Conservation (phyloP, 2,329 filamentous ascomycete genomes). For the Epichloe brachyelytri region DNA sequence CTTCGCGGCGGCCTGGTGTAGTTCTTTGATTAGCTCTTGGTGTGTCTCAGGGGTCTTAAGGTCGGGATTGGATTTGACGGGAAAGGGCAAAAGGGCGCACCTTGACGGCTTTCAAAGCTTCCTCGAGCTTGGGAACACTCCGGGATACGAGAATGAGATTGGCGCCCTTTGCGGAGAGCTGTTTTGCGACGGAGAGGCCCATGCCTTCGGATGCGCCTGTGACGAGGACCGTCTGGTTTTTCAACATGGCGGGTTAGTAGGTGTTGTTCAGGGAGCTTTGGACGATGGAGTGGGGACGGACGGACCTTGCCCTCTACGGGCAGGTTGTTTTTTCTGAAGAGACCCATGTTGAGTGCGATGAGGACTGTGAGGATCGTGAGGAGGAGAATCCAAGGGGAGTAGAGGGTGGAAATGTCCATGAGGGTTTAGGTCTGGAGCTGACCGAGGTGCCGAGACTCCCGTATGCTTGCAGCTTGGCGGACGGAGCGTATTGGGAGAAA, state of each 20-base stretch:
- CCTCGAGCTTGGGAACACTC: constrained; percentile 59
- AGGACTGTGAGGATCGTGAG: constrained; percentile 22
- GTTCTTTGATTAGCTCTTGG: constrained; percentile 5
- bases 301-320: constrained; percentile 70
- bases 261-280: background rate
- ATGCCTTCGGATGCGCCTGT: constrained; percentile 91
- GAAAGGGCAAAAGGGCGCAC: constrained; percentile 24
- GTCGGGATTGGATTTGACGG: background rate
- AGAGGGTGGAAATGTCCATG: constrained; percentile 5
- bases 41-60: too few species aligned
- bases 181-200: constrained; percentile 61
- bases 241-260: constrained; percentile 1
- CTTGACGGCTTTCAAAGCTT: constrained; percentile 52
- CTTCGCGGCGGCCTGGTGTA: constrained; percentile 48
- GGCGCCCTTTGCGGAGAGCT: constrained; percentile 72
- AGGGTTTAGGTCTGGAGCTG: background rate
- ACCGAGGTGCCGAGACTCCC: background rate
- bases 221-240: constrained; percentile 62
- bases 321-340: constrained; percentile 61
- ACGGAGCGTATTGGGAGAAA: background rate
- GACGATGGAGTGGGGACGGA: background rate
- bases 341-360: constrained; percentile 43
- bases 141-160: constrained; percentile 78
- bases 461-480: background rate
- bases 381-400: constrained; percentile 11